Conservation (phyloP, 345 rosid species). For the Sisymbrium altissimum region DNA sequence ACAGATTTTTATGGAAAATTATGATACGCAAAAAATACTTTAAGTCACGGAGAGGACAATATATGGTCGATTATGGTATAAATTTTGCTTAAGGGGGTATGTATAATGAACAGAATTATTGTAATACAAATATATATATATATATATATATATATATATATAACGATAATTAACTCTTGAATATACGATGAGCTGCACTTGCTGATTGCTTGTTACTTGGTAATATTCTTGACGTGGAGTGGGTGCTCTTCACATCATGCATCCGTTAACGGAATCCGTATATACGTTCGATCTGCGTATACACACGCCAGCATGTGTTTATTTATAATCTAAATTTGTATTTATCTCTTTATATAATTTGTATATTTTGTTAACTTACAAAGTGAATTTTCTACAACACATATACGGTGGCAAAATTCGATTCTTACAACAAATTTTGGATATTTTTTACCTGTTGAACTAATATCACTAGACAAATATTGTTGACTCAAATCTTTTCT, state of each 20-base stretch:
- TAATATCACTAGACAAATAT: background rate
- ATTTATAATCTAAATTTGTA: background rate
- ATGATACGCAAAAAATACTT: background rate
- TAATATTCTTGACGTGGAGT: slow-evolving; percentile 34
- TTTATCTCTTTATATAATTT: background rate
- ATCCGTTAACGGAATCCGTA: slow-evolving; percentile 14
- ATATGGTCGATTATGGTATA: background rate
- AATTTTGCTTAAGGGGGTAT: background rate
- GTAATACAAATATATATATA: too few species aligned
- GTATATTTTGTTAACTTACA: background rate
- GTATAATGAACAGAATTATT: background rate
- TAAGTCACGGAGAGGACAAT: background rate
- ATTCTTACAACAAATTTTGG: background rate
- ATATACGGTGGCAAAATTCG: background rate
- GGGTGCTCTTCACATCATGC: slow-evolving; percentile 40
- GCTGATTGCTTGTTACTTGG: slow-evolving; percentile 23
- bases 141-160: too few species aligned
- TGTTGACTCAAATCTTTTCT: background rate
- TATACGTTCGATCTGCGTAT: slow-evolving; percentile 15
- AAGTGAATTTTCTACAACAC: background rate
- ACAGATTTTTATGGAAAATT: background rate
- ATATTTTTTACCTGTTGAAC: background rate
- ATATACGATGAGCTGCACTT: slow-evolving; percentile 34
- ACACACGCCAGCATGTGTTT: slow-evolving; percentile 26
- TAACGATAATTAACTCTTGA: background rate